Conservation (phyloP, 1,284 basidiomycete species). For the Microbotryomycetes sp. region DNA sequence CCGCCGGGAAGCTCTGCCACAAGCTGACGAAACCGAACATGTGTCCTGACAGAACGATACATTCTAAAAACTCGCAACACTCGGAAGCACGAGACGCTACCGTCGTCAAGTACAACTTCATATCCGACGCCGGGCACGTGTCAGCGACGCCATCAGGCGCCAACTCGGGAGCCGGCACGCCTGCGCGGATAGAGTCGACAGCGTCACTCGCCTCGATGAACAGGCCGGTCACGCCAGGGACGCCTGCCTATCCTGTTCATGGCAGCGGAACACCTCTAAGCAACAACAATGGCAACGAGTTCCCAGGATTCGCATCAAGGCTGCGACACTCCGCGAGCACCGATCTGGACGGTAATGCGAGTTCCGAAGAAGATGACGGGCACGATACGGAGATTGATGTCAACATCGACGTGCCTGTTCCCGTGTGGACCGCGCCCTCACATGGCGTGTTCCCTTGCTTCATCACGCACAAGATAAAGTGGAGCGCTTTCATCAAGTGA, state of each 20-base stretch:
- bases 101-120: conserved; percentile 63
- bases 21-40: not conserved
- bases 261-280: conserved; percentile 8
- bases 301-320: conserved; percentile 3
- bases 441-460: conserved; percentile 29
- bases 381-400: conserved; percentile 35
- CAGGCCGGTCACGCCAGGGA: conserved; percentile 12
- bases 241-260: conserved; percentile 23
- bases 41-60: conserved; percentile 48
- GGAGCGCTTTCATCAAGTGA: conserved; percentile 63
- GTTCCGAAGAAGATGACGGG: conserved; percentile 21
- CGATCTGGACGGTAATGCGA: conserved; percentile 21
- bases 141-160: conserved; percentile 45
- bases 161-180: conserved; percentile 18
- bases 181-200: conserved; percentile 22
- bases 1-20: not conserved
- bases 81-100: conserved; percentile 60
- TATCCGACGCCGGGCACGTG: conserved; percentile 50
- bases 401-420: conserved; percentile 32
- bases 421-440: conserved; percentile 31
- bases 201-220: conserved; percentile 13
- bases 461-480: conserved; percentile 53
- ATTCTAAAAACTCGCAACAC: conserved; percentile 55
- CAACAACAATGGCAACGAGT: not conserved
- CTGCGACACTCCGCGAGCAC: not conserved